Conservation (phyloP, 2,329 filamentous ascomycete genomes). For the Acephala macrosclerotiorum region DNA sequence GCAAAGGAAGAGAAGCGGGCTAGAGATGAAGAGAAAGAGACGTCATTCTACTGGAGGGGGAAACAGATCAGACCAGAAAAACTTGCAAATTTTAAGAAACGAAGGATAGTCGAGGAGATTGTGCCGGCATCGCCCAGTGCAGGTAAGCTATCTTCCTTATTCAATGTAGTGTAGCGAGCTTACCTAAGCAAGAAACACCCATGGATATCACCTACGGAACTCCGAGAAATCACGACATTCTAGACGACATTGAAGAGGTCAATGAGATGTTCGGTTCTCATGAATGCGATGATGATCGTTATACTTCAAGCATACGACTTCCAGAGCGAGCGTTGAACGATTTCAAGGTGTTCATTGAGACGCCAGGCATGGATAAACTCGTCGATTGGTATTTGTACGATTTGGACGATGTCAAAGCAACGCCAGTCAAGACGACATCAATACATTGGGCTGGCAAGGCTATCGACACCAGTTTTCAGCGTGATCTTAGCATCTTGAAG, state of each 20-base stretch:
- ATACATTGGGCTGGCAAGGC: not conserved
- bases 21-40: slow-evolving; percentile 23
- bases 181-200: not conserved
- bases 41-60: slow-evolving; percentile 16
- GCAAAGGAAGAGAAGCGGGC: slow-evolving; percentile 24
- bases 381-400: not conserved
- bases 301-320: not conserved
- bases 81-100: slow-evolving; percentile 21
- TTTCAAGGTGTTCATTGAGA: not conserved
- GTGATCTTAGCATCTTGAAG: not conserved
- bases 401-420: not conserved
- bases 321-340: not conserved
- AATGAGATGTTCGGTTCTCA: not conserved
- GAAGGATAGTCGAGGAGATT: slow-evolving; percentile 10
- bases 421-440: not conserved
- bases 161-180: not conserved
- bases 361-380: not conserved
- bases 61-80: slow-evolving; percentile 21
- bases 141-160: slow-evolving; percentile 4
- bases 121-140: slow-evolving; percentile 14
- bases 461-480: not conserved
- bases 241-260: not conserved
- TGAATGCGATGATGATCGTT: not conserved
- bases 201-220: not conserved
- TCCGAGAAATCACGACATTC: not conserved